Evolutionary conservation across 495 filamentous ascomycete species (phyloP), one percentile per base, ranked within the genome.

Genomic region (Achaetomiella virescens): DNA sequence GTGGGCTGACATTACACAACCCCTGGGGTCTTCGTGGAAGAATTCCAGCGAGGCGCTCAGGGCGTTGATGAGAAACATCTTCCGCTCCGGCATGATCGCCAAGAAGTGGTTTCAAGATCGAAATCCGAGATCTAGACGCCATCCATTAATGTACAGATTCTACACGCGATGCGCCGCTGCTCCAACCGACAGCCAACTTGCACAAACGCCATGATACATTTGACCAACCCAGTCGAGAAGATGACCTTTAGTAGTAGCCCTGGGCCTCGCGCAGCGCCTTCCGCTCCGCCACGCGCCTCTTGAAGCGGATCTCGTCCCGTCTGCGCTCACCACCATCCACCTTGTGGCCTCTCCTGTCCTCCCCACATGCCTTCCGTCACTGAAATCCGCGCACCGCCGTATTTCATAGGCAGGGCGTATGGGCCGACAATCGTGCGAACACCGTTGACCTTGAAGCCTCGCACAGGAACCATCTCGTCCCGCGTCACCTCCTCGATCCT

Each of bases 301-400:
- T 78, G 56, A 76, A 79, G 37, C 89, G 77, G 42, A 97, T 85
- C 73, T 95, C 87, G 17, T 84, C 85, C 72, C 81, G 84, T 69
- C 95, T 82, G 68, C 93, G 82, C 75, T 98, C 93, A 78, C 93
- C 93, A 64, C 93, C 93, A 77, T 98, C 93, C 57, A 97, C 81
- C 82, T 97, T 98, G 43, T 82, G 81, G 37, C 93, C 93, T 54
- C 87, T 78, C 64, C 72, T 78, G 61, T 88, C 76, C 73, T 95
- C 91, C n/a, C 91, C 91, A 96, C 78, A 95, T 84, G 4, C 88
- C 88, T 64, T 96, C 90, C 59, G 86, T 83, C 7, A 87, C 80
- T 51, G 74, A 75, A 45, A 96, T 75, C 33, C 75, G 75, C 2
- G 84, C 86, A 33, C 81, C 75, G 0, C 82, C 84, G 8, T 82